phyloP scores from a whole-genome alignment of 106 monocot species.

The Iris macrosiphon region DNA sequence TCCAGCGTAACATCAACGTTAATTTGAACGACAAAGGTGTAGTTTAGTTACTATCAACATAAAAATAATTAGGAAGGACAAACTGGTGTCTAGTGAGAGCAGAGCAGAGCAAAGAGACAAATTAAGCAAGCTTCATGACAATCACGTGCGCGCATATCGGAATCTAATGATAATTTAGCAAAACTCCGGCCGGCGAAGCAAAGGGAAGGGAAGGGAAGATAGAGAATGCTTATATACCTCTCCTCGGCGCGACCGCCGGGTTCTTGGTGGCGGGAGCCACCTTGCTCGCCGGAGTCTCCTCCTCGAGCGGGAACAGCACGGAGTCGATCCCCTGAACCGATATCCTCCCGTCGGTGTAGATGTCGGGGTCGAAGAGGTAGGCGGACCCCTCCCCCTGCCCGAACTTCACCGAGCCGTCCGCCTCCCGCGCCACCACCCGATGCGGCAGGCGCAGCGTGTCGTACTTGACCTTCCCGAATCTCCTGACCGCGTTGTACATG shows the following conservation, averaged over 20 bases:
- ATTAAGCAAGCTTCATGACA: too few relatives aligned
- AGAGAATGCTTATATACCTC: too few relatives aligned
- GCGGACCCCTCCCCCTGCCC: slow-evolving; percentile 66
- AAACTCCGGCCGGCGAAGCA: too few relatives aligned
- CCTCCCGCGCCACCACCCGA: slow-evolving; percentile 66
- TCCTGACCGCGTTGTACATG: slow-evolving; percentile 99
- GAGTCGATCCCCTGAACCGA: slow-evolving; percentile 91
- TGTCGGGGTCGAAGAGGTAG: slow-evolving; percentile 79
- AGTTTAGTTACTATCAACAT: too few relatives aligned
- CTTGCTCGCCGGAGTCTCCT: slow-evolving; percentile 16
- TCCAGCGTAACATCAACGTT: too few relatives aligned
- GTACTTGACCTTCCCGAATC: slow-evolving; percentile 83
- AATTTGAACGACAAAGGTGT: too few relatives aligned
- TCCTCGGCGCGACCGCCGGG: slow-evolving; percentile 15
- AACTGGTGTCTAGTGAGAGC: too few relatives aligned
- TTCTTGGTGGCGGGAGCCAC: neutral
- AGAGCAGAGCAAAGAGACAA: too few relatives aligned
- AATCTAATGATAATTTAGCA: too few relatives aligned
- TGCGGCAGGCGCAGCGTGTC: slow-evolving; percentile 74
- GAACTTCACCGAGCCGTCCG: slow-evolving; percentile 83
- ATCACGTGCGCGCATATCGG: too few relatives aligned
- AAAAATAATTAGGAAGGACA: too few relatives aligned
- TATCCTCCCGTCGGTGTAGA: slow-evolving; percentile 79
- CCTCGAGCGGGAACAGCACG: slow-evolving; percentile 69
- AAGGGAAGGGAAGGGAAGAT: too few relatives aligned